Percentiles rank a stretch among this genome's conserved stretches.
Evolutionary conservation across 139 green algal species (phyloP).

Genomic region (Picochlorum sp.): DNA sequence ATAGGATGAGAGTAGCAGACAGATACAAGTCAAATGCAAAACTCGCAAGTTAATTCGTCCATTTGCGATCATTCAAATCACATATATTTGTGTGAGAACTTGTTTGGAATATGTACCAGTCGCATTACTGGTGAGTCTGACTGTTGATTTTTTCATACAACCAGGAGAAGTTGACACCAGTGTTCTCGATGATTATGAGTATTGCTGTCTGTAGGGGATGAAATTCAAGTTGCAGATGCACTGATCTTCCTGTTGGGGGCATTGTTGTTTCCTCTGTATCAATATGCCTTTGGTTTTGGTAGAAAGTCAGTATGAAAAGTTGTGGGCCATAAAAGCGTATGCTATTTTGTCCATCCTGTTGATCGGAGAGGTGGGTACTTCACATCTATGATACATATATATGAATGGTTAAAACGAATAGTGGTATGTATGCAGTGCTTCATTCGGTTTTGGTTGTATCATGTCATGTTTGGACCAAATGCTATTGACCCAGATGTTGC

Average conservation of each 20-base stretch:
- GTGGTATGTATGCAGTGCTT: constrained; percentile 11
- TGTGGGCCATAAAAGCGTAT: constrained; percentile 7
- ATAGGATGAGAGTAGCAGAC: background rate
- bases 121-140: background rate
- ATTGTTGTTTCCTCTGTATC: constrained; percentile 6
- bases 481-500: constrained; percentile 10
- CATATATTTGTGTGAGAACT: constrained; percentile 1
- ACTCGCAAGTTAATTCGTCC: background rate
- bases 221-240: background rate
- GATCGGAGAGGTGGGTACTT: constrained; percentile 10
- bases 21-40: constrained; percentile 3
- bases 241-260: background rate
- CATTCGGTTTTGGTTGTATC: constrained; percentile 15
- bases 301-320: constrained; percentile 10
- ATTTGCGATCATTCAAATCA: background rate
- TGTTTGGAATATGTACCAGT: background rate
- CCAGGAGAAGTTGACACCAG: too few relatives aligned
- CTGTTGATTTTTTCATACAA: background rate
- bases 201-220: background rate
- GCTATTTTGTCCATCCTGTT: background rate
- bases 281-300: constrained; percentile 13
- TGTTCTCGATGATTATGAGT: background rate
- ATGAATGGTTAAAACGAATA: background rate
- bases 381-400: background rate
- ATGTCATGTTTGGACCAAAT: constrained; percentile 9